phyloP scores from a whole-genome alignment of 768 basidiomycete species.

The Lanmaoa pseudosensibilis region DNA sequence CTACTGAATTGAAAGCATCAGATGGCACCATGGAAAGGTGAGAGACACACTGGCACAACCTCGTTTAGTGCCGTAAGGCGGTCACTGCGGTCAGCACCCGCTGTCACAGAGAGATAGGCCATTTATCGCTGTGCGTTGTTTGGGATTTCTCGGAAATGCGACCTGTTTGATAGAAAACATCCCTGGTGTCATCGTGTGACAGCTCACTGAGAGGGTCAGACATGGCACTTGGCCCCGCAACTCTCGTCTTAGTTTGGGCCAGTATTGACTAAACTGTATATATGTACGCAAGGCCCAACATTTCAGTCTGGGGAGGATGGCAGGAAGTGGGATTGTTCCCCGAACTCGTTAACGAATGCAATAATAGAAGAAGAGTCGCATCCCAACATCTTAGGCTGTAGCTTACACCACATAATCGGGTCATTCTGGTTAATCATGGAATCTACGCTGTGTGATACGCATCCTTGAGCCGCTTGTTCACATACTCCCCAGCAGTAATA shows the following conservation, averaged over 20 bases:
- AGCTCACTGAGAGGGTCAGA: background rate
- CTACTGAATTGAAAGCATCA: no score
- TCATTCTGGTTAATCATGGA: no score
- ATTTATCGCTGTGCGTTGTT: no score
- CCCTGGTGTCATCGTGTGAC: background rate
- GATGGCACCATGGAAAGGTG: no score
- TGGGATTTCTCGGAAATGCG: background rate
- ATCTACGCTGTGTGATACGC: conserved; percentile 18
- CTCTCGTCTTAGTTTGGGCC: background rate
- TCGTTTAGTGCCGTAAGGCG: no score
- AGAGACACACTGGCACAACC: no score
- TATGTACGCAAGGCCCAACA: background rate
- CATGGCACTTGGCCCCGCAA: background rate
- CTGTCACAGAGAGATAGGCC: no score
- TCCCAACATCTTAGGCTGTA: background rate
- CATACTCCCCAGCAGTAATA: conserved; percentile 82
- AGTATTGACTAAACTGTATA: background rate
- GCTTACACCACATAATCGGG: background rate
- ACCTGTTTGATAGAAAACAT: background rate
- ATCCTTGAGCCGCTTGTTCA: conserved; percentile 68
- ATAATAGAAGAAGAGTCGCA: background rate
- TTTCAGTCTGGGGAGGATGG: background rate
- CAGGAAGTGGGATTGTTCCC: background rate
- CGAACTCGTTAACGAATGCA: background rate
- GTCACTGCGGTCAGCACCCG: no score